phyloP scores from a whole-genome alignment of 768 basidiomycete genomes.

The Lepiota subincarnata region DNA sequence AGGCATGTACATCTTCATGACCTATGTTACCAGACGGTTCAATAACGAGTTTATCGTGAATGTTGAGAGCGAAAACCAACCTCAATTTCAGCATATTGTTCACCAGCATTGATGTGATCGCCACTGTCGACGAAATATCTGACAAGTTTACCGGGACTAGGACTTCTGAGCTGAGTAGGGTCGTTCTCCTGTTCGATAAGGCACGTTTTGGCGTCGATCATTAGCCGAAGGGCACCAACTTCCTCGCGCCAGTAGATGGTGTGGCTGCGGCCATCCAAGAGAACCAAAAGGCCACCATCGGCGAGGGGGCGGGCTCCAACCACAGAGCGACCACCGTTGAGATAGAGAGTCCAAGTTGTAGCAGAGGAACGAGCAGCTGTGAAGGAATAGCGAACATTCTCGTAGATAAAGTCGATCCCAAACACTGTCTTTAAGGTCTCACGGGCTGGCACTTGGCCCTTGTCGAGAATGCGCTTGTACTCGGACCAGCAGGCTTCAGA shows the following conservation, averaged over 20 bases:
- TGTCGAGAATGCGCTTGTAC: slow-evolving; percentile 94
- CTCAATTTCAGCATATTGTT: slow-evolving; percentile 98
- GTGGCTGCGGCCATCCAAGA: slow-evolving; percentile 92
- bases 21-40: slow-evolving; percentile 34
- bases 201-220: slow-evolving; percentile 97
- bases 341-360: slow-evolving; percentile 89
- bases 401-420: slow-evolving; percentile 96
- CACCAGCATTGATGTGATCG: slow-evolving; percentile 94
- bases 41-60: background rate
- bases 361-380: slow-evolving; percentile 89
- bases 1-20: slow-evolving; percentile 99
- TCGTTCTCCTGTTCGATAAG: slow-evolving; percentile 99
- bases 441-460: slow-evolving; percentile 94
- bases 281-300: slow-evolving; percentile 90
- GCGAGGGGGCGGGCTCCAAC: slow-evolving; percentile 91
- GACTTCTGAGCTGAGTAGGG: slow-evolving; percentile 93
- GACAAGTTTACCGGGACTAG: slow-evolving; percentile 94
- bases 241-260: slow-evolving; percentile 98
- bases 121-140: slow-evolving; percentile 95
- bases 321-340: slow-evolving; percentile 91
- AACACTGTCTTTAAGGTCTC: slow-evolving; percentile 97
- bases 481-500: slow-evolving; percentile 87
- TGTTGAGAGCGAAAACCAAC: slow-evolving; percentile 35
- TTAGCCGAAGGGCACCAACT: slow-evolving; percentile 86
- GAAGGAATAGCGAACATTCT: slow-evolving; percentile 91